Base-by-base conservation (phyloP, 805 yeast genomes). In the Komagataella phaffii region DNA sequence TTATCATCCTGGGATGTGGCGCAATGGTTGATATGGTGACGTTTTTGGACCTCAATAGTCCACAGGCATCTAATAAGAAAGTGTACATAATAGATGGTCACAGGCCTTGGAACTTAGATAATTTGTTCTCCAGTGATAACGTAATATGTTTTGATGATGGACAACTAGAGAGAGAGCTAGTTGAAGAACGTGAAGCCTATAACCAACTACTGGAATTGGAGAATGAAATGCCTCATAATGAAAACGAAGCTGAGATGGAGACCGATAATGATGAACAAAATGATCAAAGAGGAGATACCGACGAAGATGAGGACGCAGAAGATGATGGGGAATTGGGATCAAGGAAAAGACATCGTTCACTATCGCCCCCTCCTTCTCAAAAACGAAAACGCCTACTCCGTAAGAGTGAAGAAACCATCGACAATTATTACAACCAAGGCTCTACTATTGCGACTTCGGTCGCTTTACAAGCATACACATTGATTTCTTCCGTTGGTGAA, bases 81-180 rank as follows among this genome's bases (percentile, higher is more conserved):
- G 76, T 91, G 2, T 95, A 88, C 59, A 77, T 95, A 8, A 74
- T 93, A 52, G 99, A 93, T 66, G 89, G 96, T 3, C 93, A 86
- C 57, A 71, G 98, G 56, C 99, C 99, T 3, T 93, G 99, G 98
- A 90, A 90, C 66, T 70, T 93, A 56, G 96, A 90, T 63, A 93
- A 93, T 62, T 61, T 93, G 48, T 90, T 86, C 72, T 96, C 96
- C 1, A 82, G 91, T 6, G 79, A 80, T 7, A 74, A 80, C 55
- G 79, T 93, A 3, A 74, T 74, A 6, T 90, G 98, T 64, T 77
- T 90, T 54, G 98, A 90, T 61, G 98, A 91, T 63, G 96, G 96
- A 0, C 71, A 72, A 48, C 73, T 85, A 1, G 86, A 83, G 36
- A 77, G 74, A 43, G 80, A 77, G 50, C 64, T 90, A 50, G 55